These are phyloP conservation scores for Colletotrichum sp. DNA, from an alignment of 2,329 filamentous ascomycete genomes.

Conservation along the genomic window DNA sequence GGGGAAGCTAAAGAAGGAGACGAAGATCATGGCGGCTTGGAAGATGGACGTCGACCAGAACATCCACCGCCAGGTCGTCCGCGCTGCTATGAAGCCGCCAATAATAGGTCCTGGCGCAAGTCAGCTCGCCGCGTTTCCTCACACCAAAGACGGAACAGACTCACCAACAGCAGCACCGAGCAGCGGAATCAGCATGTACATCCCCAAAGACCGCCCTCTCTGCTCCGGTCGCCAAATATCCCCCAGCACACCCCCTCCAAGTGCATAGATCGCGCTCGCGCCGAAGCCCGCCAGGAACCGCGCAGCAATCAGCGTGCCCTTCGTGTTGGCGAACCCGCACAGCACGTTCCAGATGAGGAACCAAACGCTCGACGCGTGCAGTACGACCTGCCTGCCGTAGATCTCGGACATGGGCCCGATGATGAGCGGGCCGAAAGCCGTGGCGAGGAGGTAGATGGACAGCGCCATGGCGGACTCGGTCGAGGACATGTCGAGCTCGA, in stretches of 20 bases:
- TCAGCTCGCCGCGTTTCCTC: not conserved
- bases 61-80: not conserved
- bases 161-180: not conserved
- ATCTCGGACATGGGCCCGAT: not conserved
- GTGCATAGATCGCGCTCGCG: not conserved
- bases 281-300: not conserved
- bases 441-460: slow-evolving; percentile 45
- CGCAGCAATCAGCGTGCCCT: not conserved
- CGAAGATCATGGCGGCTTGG: not conserved
- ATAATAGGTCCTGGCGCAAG: not conserved
- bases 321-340: not conserved
- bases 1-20: not conserved
- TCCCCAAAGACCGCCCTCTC: not conserved
- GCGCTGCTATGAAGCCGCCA: not conserved
- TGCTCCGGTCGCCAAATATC: not conserved
- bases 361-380: not conserved
- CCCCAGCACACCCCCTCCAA: not conserved
- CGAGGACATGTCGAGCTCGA: slow-evolving; percentile 55
- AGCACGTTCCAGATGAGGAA: not conserved
- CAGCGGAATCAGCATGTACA: not conserved
- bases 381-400: not conserved
- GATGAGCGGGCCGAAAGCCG: not conserved
- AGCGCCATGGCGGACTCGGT: slow-evolving; percentile 52
- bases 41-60: not conserved
- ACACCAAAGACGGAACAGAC: not conserved